Conservation (phyloP, 768 basidiomycete species). For the Tephrocybe sp. region DNA sequence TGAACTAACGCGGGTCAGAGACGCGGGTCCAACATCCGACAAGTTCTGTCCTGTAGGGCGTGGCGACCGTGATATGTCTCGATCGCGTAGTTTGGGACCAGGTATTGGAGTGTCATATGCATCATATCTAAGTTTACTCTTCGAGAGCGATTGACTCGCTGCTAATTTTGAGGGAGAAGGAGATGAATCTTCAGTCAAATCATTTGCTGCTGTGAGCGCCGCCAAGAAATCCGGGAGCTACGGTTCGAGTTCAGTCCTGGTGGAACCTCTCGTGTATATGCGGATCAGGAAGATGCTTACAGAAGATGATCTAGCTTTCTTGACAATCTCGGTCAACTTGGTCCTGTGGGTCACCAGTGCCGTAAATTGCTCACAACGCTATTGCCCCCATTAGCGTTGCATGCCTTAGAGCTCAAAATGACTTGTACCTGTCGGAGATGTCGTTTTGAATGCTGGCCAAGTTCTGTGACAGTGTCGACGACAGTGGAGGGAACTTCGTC, state of each 20-base stretch:
- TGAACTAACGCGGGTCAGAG: constrained; percentile 22
- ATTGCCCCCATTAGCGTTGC: constrained; percentile 14
- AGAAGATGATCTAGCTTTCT: constrained; percentile 50
- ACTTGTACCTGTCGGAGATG: constrained; percentile 65
- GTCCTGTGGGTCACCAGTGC: constrained; percentile 43
- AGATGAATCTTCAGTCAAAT: constrained; percentile 4
- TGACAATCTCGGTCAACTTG: constrained; percentile 44
- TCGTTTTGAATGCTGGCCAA: constrained; percentile 43
- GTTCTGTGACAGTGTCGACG: constrained; percentile 35
- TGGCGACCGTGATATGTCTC: constrained; percentile 28
- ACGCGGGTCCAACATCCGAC: constrained; percentile 32
- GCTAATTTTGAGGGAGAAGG: constrained; percentile 17
- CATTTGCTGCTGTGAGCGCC: constrained; percentile 32
- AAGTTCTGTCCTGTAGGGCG: constrained; percentile 24
- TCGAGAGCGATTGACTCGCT: constrained; percentile 24
- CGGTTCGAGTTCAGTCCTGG: not conserved
- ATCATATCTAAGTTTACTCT: constrained; percentile 59
- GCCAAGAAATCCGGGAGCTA: constrained; percentile 73
- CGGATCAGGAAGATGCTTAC: constrained; percentile 34
- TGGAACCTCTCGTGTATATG: not conserved
- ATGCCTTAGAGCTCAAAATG: too few relatives aligned
- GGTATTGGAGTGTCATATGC: constrained; percentile 66
- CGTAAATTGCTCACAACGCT: constrained; percentile 75
- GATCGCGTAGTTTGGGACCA: constrained; percentile 38
- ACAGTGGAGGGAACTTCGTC: constrained; percentile 49